Percentiles rank a stretch among this genome's conserved stretches.
These are phyloP conservation scores for Durusdinium trenchii DNA, from an alignment of 73 alveolate species.

Conservation along the genomic window DNA sequence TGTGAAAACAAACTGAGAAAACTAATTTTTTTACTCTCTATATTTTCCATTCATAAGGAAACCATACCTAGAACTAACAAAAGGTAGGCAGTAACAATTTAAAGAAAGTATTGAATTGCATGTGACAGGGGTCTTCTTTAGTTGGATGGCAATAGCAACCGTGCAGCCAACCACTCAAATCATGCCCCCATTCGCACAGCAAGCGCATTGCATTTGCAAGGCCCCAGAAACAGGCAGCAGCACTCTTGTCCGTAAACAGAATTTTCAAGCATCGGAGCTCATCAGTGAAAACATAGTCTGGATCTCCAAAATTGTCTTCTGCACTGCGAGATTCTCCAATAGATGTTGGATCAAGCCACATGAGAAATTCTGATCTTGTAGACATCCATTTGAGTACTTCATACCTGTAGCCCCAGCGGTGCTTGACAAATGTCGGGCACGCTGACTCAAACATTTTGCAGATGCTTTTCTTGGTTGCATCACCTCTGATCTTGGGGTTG, in stretches of 20 bases:
- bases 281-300: not conserved
- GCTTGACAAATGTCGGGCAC: constrained; percentile 38
- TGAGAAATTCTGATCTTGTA: not conserved
- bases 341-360: not conserved
- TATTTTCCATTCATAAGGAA: too few species aligned
- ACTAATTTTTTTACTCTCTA: too few species aligned
- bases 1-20: too few species aligned
- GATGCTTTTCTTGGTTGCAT: not conserved
- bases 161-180: not conserved
- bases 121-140: not conserved
- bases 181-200: constrained; percentile 20
- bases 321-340: not conserved
- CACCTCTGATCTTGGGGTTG: not conserved
- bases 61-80: too few species aligned
- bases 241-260: not conserved
- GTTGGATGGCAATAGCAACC: constrained; percentile 45
- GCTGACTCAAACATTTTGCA: not conserved
- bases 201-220: not conserved
- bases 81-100: too few species aligned
- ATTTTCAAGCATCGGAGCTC: not conserved
- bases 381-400: constrained; percentile 10
- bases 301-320: not conserved
- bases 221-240: not conserved
- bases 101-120: too few species aligned
- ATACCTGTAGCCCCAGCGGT: constrained; percentile 3